Conservation (phyloP, 2,329 filamentous ascomycete species). For the Ophiosphaerella herpotricha region DNA sequence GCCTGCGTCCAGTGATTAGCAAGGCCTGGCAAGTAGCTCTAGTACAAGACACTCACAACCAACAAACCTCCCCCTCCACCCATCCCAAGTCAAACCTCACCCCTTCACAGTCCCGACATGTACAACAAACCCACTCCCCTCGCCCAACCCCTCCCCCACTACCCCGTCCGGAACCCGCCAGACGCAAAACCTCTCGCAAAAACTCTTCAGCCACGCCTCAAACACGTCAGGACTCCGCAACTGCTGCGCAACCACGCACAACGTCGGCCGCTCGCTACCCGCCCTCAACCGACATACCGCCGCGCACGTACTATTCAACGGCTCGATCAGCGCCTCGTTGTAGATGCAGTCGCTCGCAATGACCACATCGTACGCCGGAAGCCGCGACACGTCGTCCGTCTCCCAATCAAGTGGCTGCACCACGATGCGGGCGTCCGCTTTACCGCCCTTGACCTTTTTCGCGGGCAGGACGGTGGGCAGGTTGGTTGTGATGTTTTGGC, state of each 20-base stretch:
- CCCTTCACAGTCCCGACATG: constrained; percentile 65
- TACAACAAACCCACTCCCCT: constrained; percentile 76
- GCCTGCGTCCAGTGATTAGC: too few species aligned
- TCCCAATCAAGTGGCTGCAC: constrained; percentile 81
- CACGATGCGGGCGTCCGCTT: constrained; percentile 9
- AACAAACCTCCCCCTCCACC: background rate
- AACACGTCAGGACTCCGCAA: constrained; percentile 85
- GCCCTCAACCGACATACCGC: constrained; percentile 70
- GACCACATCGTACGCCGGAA: constrained; percentile 69
- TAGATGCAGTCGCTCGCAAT: constrained; percentile 94
- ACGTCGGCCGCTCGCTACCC: constrained; percentile 54
- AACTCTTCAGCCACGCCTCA: constrained; percentile 75
- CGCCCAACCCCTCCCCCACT: constrained; percentile 63
- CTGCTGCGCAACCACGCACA: constrained; percentile 88
- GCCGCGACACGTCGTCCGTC: constrained; percentile 50
- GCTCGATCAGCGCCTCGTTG: constrained; percentile 82
- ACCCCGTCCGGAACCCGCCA: constrained; percentile 75
- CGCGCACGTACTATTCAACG: constrained; percentile 79
- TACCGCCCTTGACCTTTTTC: constrained; percentile 12
- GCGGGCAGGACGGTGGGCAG: constrained; percentile 13
- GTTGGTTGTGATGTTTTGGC: constrained; percentile 75
- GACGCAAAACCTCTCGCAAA: constrained; percentile 68
- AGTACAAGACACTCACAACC: too few species aligned
- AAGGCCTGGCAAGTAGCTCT: too few species aligned
- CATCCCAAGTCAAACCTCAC: background rate